A percentile compares a stretch with the other conserved stretches of the same genome.
These are phyloP conservation scores for Rosa rugosa DNA, from an alignment of 306 rosid species.

Conservation along the genomic window DNA sequence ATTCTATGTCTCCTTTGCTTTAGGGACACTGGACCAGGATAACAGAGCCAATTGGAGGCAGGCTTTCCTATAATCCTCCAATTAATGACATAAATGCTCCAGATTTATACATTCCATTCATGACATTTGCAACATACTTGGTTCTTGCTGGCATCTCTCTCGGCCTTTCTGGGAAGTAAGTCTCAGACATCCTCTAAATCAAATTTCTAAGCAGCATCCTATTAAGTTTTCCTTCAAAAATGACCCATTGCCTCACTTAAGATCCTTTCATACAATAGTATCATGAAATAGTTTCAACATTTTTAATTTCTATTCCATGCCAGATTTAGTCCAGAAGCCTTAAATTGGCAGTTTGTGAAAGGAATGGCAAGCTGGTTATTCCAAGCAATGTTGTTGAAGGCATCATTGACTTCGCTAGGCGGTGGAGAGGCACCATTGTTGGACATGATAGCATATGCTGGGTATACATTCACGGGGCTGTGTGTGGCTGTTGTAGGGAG, in stretches of 20 bases:
- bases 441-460: conserved; percentile 68
- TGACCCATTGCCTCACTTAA: neutral
- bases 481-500: conserved; percentile 60
- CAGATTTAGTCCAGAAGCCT: conserved; percentile 76
- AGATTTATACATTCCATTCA: conserved; percentile 67
- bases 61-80: conserved; percentile 70
- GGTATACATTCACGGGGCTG: conserved; percentile 59
- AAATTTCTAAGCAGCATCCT: neutral
- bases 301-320: neutral
- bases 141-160: conserved; percentile 70
- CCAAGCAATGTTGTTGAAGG: conserved; percentile 59
- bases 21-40: conserved; percentile 84
- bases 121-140: conserved; percentile 77
- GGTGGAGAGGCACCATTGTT: conserved; percentile 57
- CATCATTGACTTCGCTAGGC: conserved; percentile 54
- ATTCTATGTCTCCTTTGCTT: conserved; percentile 12
- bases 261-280: neutral
- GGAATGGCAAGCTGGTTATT: conserved; percentile 68
- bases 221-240: neutral
- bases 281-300: neutral
- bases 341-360: conserved; percentile 65
- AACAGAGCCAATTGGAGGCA: conserved; percentile 69
- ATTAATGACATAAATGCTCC: conserved; percentile 77
- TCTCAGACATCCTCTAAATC: neutral
- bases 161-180: conserved; percentile 67